Conservation (phyloP, 768 basidiomycete genomes). For the Hygrocybe punicea region DNA sequence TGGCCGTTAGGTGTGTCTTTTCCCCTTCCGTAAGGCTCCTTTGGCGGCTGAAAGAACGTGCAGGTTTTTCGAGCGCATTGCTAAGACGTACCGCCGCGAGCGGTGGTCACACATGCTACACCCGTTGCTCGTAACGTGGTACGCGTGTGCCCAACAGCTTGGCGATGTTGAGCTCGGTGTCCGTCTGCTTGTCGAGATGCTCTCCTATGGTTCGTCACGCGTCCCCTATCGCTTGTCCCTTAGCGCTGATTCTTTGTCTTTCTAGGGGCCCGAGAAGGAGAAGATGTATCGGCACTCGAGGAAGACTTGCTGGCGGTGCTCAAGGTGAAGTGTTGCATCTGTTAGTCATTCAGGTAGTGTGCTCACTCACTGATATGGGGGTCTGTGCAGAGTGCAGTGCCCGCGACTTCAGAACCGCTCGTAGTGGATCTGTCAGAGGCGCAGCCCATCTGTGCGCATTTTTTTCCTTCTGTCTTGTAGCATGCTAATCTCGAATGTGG, state of each 20-base stretch:
- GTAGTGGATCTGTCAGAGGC: conserved; percentile 62
- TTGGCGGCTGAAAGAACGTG: not conserved
- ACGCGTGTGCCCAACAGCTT: conserved; percentile 73
- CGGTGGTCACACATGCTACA: conserved; percentile 72
- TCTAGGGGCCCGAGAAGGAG: conserved; percentile 38
- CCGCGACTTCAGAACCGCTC: conserved; percentile 54
- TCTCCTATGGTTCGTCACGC: conserved; percentile 60
- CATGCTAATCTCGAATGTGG: conserved; percentile 8
- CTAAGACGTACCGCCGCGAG: conserved; percentile 83
- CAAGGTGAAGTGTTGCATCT: conserved; percentile 44
- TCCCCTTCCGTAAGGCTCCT: not conserved
- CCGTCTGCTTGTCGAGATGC: conserved; percentile 76
- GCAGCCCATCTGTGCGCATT: conserved; percentile 56
- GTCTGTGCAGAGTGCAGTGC: conserved; percentile 61
- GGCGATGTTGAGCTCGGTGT: conserved; percentile 76
- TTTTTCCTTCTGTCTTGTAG: not conserved
- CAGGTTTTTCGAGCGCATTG: conserved; percentile 92
- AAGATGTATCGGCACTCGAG: conserved; percentile 52
- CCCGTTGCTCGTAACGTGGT: conserved; percentile 76
- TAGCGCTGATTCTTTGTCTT: not conserved
- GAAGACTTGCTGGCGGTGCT: conserved; percentile 73
- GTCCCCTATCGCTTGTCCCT: not conserved
- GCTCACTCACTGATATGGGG: not conserved
- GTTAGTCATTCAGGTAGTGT: not conserved
- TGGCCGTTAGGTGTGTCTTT: conserved; percentile 71